phyloP scores from a whole-genome alignment of 129 eudicot species.

The carrot (Daucus carota) region DNA sequence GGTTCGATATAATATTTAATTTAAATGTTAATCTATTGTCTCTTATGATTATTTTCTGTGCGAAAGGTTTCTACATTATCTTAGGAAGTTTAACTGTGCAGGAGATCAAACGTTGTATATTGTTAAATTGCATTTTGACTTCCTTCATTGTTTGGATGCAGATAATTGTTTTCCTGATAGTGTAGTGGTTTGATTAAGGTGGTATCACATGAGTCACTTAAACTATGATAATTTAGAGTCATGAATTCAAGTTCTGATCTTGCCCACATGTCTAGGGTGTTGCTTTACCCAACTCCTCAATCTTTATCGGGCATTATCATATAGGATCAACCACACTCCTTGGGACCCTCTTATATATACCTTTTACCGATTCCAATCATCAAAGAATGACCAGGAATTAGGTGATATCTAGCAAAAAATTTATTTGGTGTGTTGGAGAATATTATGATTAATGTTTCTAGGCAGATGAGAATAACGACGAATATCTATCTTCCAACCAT shows the following conservation, averaged over 20 bases:
- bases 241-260: not conserved
- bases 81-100: conserved; percentile 1
- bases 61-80: not conserved
- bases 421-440: not conserved
- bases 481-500: not conserved
- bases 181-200: not conserved
- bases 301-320: not conserved
- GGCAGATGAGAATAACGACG: not conserved
- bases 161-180: not conserved
- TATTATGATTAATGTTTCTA: not conserved
- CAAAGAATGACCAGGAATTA: not conserved
- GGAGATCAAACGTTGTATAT: not conserved
- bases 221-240: not conserved
- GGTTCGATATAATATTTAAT: conserved; percentile 12
- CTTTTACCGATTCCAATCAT: not conserved
- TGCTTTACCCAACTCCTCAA: not conserved
- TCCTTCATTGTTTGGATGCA: not conserved
- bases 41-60: not conserved
- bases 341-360: not conserved
- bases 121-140: not conserved
- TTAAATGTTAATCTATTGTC: not conserved
- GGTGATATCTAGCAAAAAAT: not conserved
- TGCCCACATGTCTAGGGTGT: too few relatives aligned
- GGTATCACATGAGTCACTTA: not conserved
- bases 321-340: not conserved